Base-by-base conservation (phyloP, 331 rosid genomes). In the Cydonia oblonga region DNA sequence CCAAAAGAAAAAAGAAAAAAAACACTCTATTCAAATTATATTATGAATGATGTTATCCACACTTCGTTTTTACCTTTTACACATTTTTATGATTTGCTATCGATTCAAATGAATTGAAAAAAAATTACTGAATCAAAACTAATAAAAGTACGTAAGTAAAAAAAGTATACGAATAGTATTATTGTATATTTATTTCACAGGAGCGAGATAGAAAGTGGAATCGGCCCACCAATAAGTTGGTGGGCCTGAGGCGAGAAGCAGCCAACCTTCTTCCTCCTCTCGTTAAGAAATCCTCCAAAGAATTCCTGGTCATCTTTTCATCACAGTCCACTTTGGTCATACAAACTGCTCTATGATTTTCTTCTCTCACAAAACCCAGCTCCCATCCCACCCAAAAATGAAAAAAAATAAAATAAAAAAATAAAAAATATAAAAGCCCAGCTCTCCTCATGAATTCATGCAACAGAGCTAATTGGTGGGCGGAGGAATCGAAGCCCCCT, bases 101-200 rank as follows among this genome's bases (percentile, higher is more conserved):
- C 40, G 11, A 0, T 35, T 35, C 1, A 35, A 35, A 35, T 35
- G 0, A 9, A 9, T 3, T 0, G 0, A 35, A 35, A 3, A 2
- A 28, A 28, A 3, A 35, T 9, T 1, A 38, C 0, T 2, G 4
- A 1, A 38, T 38, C 44, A 10, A 38, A 38, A 38, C 0, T 35
- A 38, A 9, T 1, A 38, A 38, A 38, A 38, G 0, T 10, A 38
- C 0, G 14, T 38, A 38, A 38, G 14, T 38, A 38, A 38, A 38
- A 38, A 38, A 38, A 1, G 4, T 35, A 9, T 38, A 0, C 4
- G 4, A 10, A 38, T 38, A 38, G 1, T 1, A 3, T 38, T 9
- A 10, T 0, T 0, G 0, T 38, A 38, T 38, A 38, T 38, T 38
- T 38, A 38, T 10, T 38, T 1, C 46, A n/a, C n/a, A n/a, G n/a